Conservation (phyloP, 768 basidiomycete species). For the Omphalotus guepiniiformis region DNA sequence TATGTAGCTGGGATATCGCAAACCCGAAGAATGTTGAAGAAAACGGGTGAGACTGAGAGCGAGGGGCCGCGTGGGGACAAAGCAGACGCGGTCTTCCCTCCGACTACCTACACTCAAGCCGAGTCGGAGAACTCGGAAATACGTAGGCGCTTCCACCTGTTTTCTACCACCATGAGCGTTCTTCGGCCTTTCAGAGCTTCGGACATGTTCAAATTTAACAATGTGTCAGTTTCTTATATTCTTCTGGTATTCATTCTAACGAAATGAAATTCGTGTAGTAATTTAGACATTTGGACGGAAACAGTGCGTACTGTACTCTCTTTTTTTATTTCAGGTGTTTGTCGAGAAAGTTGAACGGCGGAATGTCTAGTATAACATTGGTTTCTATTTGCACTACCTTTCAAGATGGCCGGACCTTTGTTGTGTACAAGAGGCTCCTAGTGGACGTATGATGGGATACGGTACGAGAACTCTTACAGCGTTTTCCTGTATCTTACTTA, state of each 20-base stretch:
- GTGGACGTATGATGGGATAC: constrained; percentile 88
- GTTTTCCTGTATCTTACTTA: constrained; percentile 5
- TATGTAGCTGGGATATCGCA: no score
- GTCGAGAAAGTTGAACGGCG: not conserved
- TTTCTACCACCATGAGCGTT: no score
- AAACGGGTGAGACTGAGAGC: no score
- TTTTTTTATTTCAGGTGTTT: no score
- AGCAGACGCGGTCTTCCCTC: no score
- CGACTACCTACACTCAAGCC: no score
- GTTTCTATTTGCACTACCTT: constrained; percentile 87
- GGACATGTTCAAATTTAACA: constrained; percentile 92
- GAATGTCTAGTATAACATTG: constrained; percentile 67
- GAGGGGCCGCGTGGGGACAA: no score
- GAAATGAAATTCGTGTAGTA: constrained; percentile 42
- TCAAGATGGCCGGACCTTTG: constrained; percentile 92
- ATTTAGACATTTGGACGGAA: constrained; percentile 96
- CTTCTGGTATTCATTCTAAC: not conserved
- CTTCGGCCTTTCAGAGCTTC: constrained; percentile 82
- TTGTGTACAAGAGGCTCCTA: constrained; percentile 76
- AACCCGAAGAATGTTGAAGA: no score
- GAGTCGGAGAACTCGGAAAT: no score
- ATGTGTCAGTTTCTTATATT: constrained; percentile 52
- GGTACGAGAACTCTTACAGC: no score
- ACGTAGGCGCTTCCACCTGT: no score
- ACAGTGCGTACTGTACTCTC: constrained; percentile 52